Evolutionary conservation across 1,139 yeast genomes (phyloP), one percentile per base, ranked within the genome.

Genomic region (Hemisphaericaspora lyxosophila): DNA sequence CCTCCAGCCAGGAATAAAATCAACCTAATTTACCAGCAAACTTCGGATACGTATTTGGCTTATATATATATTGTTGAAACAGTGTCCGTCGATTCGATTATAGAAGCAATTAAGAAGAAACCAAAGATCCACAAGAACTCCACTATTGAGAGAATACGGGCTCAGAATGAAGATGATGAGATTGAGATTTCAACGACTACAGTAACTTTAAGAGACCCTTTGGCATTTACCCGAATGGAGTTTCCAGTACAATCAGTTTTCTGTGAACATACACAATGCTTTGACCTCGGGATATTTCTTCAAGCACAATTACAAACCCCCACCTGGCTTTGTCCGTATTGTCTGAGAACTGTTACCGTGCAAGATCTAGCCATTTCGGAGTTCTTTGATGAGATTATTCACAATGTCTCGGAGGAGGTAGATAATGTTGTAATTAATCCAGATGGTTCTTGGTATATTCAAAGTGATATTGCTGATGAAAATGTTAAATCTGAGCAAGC

Each of bases 211-310:
- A 70, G 71, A 41, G 84, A 88, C 53, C 90, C 92, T 0, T 61
- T 83, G 11, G 75, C 86, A 1, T 79, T 74, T 47, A 67, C 74
- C n/a, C 65, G 80, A 43, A 78, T 85, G 72, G 64, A 66, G 40
- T 61, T 69, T 42, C 92, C 94, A 0, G 75, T 73, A 2, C 76
- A 78, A 48, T 75, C 86, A 2, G 61, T 69, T 0, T 66, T 61
- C 39, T 85, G 92, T 57, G 64, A 73, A 27, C 94, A 85, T 55
- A 58, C 81, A n/a, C 82, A 78, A 49, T 84, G 92, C 50, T 84
- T 84, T 58, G 94, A 85, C 59, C 82, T 80, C 0, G 55, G 67
- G 19, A 74, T 80, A 36, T 85, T 72, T 51, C 51, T 85, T 11
- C 71, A 75, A 42, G 66, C 82, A 22, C 92, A 84, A 51, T 63